Percentiles rank a stretch among this genome's conserved stretches.
Conservation (phyloP, 352 stramenopile genomes). For the Plasmopara muralis region DNA sequence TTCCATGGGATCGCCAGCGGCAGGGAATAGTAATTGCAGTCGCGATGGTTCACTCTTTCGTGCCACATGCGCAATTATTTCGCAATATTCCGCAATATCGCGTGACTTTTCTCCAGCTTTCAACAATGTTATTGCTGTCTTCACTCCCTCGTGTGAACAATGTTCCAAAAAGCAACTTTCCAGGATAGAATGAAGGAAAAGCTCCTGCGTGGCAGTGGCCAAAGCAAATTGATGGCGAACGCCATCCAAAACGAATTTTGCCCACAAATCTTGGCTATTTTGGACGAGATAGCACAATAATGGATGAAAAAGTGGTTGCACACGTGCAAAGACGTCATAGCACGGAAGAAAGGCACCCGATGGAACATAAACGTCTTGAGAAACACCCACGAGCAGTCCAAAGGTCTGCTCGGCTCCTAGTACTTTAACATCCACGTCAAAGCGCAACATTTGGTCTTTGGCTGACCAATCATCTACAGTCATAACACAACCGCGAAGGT, state of each 20-base stretch:
- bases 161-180: conserved; percentile 50
- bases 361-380: conserved; percentile 75
- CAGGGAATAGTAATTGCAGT: conserved; percentile 58
- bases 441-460: conserved; percentile 62
- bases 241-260: conserved; percentile 34
- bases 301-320: conserved; percentile 78
- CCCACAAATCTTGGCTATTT: conserved; percentile 58
- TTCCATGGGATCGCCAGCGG: conserved; percentile 58
- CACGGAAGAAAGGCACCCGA: conserved; percentile 49
- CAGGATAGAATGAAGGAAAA: conserved; percentile 78
- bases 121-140: conserved; percentile 45
- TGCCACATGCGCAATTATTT: conserved; percentile 77
- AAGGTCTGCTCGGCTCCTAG: conserved; percentile 57
- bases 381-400: conserved; percentile 67
- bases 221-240: conserved; percentile 51
- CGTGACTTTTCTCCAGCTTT: conserved; percentile 13
- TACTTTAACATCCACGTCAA: conserved; percentile 72
- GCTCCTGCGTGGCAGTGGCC: conserved; percentile 63
- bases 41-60: conserved; percentile 80
- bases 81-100: conserved; percentile 74
- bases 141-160: conserved; percentile 37
- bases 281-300: conserved; percentile 60
- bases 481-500: conserved; percentile 47
- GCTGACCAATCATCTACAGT: conserved; percentile 53
- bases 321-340: conserved; percentile 70